These are phyloP conservation scores for Lactarius psammicola DNA, from an alignment of 768 basidiomycete species.

Conservation along the genomic window DNA sequence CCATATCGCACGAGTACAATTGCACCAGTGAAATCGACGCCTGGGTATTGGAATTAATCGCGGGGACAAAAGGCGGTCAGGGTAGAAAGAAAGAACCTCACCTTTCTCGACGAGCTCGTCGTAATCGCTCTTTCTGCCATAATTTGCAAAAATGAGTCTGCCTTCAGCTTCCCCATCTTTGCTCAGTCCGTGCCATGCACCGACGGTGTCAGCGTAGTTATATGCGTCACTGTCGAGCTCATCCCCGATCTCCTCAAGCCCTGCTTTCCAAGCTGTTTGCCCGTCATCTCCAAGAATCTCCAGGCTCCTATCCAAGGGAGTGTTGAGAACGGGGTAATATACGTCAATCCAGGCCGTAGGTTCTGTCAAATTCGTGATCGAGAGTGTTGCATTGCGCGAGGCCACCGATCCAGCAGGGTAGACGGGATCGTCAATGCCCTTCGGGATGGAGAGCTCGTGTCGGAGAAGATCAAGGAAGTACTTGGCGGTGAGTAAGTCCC, in stretches of 20 bases:
- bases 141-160: constrained; percentile 73
- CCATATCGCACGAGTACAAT: constrained; percentile 81
- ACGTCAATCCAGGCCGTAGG: constrained; percentile 80
- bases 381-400: constrained; percentile 67
- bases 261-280: constrained; percentile 59
- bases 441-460: constrained; percentile 53
- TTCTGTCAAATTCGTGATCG: constrained; percentile 41
- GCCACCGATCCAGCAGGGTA: constrained; percentile 66
- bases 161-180: constrained; percentile 72
- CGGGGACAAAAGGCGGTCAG: not conserved
- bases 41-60: constrained; percentile 35
- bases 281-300: constrained; percentile 62
- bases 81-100: constrained; percentile 28
- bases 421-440: constrained; percentile 48
- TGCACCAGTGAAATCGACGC: constrained; percentile 71
- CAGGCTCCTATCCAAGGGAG: constrained; percentile 63
- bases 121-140: constrained; percentile 73
- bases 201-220: constrained; percentile 62
- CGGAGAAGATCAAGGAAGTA: constrained; percentile 68
- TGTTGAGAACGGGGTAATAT: constrained; percentile 89
- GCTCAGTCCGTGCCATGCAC: constrained; percentile 86
- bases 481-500: constrained; percentile 61
- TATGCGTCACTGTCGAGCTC: constrained; percentile 70
- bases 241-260: constrained; percentile 72
- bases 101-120: constrained; percentile 59